Percentiles rank a stretch among this genome's conserved stretches.
Evolutionary conservation across 2,329 filamentous ascomycete species (phyloP).

Genomic region (Penicillium verrucosum): DNA sequence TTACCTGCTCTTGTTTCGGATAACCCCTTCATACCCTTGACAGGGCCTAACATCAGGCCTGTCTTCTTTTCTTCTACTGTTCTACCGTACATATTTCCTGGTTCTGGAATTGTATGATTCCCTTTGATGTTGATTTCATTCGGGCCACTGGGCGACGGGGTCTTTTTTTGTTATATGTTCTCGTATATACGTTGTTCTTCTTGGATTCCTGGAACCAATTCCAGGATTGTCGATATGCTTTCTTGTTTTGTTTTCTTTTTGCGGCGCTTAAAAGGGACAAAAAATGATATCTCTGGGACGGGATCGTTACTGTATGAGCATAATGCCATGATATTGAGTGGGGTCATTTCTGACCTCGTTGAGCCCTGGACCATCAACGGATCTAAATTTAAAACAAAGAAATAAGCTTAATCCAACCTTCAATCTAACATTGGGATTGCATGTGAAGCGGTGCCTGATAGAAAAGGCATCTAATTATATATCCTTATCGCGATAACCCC

Average conservation of each 20-base stretch:
- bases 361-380: not conserved
- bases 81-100: slow-evolving; percentile 17
- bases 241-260: slow-evolving; percentile 8
- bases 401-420: slow-evolving; percentile 4
- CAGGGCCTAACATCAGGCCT: slow-evolving; percentile 7
- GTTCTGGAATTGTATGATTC: slow-evolving; percentile 24
- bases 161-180: not conserved
- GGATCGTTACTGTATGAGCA: slow-evolving; percentile 17
- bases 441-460: not conserved
- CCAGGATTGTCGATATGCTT: slow-evolving; percentile 15
- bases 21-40: slow-evolving; percentile 17
- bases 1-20: slow-evolving; percentile 5
- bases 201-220: slow-evolving; percentile 1
- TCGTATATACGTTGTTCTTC: slow-evolving; percentile 19
- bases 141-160: not conserved
- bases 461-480: not conserved
- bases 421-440: not conserved
- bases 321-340: slow-evolving; percentile 22
- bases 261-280: slow-evolving; percentile 24
- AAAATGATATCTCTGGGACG: slow-evolving; percentile 23
- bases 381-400: not conserved
- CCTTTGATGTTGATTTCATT: slow-evolving; percentile 3
- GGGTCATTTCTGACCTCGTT: slow-evolving; percentile 3
- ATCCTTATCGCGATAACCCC: slow-evolving; percentile 15
- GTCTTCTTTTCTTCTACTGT: slow-evolving; percentile 10